A percentile compares a stretch with the other conserved stretches of the same genome.
Conservation (phyloP, 108 stramenopile genomes). For the Cyclotella baltica region DNA sequence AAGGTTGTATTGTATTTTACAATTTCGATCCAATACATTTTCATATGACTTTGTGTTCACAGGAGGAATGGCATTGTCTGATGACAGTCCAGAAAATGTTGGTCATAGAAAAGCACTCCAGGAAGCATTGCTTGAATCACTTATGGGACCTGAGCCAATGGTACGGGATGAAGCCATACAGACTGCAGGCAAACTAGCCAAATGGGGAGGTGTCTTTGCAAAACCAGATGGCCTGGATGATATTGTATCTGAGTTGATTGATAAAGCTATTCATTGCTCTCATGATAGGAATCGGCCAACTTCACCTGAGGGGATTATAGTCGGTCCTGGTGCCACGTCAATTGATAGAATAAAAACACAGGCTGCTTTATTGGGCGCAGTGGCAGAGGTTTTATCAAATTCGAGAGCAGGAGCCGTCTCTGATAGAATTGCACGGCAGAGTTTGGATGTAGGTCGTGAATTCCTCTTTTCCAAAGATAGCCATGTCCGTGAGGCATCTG, state of each 20-base stretch:
- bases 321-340: constrained; percentile 33
- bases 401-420: constrained; percentile 39
- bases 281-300: not conserved
- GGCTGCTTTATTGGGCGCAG: constrained; percentile 26
- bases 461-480: constrained; percentile 39
- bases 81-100: constrained; percentile 31
- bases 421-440: constrained; percentile 45
- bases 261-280: constrained; percentile 11
- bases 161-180: constrained; percentile 43
- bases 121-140: constrained; percentile 35
- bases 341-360: constrained; percentile 32
- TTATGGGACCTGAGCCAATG: constrained; percentile 19
- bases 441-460: constrained; percentile 42
- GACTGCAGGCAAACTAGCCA: constrained; percentile 47
- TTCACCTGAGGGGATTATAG: constrained; percentile 39
- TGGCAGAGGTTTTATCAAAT: constrained; percentile 32
- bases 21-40: not conserved
- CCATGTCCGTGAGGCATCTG: constrained; percentile 45
- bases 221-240: constrained; percentile 40
- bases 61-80: constrained; percentile 49
- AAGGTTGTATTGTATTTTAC: not conserved
- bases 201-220: constrained; percentile 54
- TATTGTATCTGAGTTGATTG: constrained; percentile 38
- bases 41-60: too few relatives aligned
- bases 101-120: constrained; percentile 40